These are phyloP conservation scores for Debaryomyces coudertii DNA, from an alignment of 1,139 yeast species.

Conservation along the genomic window DNA sequence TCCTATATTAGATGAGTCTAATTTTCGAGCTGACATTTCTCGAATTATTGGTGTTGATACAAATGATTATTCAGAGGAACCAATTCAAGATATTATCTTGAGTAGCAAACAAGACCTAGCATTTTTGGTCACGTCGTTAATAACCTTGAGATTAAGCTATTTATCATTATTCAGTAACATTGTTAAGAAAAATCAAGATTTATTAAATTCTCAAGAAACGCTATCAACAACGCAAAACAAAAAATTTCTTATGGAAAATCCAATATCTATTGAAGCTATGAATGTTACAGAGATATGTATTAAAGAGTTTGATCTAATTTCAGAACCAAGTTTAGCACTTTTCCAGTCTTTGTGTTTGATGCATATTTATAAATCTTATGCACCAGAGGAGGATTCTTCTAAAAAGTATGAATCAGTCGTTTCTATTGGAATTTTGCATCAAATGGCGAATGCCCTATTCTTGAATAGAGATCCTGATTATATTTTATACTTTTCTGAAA, in stretches of 20 bases:
- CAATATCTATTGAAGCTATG: slow-evolving; percentile 33
- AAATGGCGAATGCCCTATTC: slow-evolving; percentile 54
- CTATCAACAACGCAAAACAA: background rate
- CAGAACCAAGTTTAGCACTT: slow-evolving; percentile 47
- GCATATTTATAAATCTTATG: slow-evolving; percentile 28
- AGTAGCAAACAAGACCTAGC: slow-evolving; percentile 33
- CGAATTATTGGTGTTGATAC: slow-evolving; percentile 24
- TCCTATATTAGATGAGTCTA: slow-evolving; percentile 50
- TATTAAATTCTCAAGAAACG: slow-evolving; percentile 11
- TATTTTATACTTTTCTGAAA: slow-evolving; percentile 16
- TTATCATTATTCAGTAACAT: slow-evolving; percentile 29
- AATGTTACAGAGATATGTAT: slow-evolving; percentile 37
- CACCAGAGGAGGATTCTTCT: slow-evolving; percentile 33
- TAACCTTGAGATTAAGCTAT: slow-evolving; percentile 31
- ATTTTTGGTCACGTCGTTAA: slow-evolving; percentile 26
- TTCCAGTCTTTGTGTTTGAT: slow-evolving; percentile 48
- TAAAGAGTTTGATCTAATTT: slow-evolving; percentile 38
- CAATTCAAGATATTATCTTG: slow-evolving; percentile 23
- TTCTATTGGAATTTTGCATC: slow-evolving; percentile 47
- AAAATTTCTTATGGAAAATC: slow-evolving; percentile 26
- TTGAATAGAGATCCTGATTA: slow-evolving; percentile 54
- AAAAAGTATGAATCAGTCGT: slow-evolving; percentile 35
- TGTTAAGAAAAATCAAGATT: slow-evolving; percentile 14
- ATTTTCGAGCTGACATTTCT: slow-evolving; percentile 23
- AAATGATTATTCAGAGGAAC: slow-evolving; percentile 20